Evolutionary conservation across 2,329 filamentous ascomycete species (phyloP).

Genomic region (Colletotrichum sp.): DNA sequence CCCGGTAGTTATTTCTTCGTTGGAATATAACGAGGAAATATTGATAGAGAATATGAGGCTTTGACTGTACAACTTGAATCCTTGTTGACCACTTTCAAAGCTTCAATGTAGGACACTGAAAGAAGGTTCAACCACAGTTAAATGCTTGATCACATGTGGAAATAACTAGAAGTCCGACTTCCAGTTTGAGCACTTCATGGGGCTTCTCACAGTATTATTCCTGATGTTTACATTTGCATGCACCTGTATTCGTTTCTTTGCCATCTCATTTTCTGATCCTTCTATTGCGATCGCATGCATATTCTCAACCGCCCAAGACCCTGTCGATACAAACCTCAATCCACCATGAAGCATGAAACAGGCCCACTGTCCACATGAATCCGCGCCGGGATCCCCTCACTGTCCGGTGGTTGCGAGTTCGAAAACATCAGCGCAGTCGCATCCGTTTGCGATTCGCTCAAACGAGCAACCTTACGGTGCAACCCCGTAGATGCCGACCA

Average conservation of each 20-base stretch:
- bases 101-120: background rate
- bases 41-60: background rate
- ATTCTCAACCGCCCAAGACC: background rate
- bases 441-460: background rate
- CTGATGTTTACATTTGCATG: background rate
- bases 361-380: constrained; percentile 14
- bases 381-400: constrained; percentile 28
- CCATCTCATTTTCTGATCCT: background rate
- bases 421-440: background rate
- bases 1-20: background rate
- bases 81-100: background rate
- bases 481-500: background rate
- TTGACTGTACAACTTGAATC: background rate
- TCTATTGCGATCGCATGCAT: background rate
- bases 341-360: constrained; percentile 27
- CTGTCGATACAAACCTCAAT: background rate
- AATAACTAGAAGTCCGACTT: background rate
- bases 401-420: constrained; percentile 23
- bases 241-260: background rate
- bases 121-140: background rate
- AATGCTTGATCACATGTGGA: background rate
- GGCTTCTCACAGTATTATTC: background rate
- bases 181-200: background rate
- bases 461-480: background rate
- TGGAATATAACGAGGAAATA: background rate